A percentile compares a stretch with the other conserved stretches of the same genome.
phyloP scores from a whole-genome alignment of 2,329 filamentous ascomycete genomes.

The Lachnellula suecica region DNA sequence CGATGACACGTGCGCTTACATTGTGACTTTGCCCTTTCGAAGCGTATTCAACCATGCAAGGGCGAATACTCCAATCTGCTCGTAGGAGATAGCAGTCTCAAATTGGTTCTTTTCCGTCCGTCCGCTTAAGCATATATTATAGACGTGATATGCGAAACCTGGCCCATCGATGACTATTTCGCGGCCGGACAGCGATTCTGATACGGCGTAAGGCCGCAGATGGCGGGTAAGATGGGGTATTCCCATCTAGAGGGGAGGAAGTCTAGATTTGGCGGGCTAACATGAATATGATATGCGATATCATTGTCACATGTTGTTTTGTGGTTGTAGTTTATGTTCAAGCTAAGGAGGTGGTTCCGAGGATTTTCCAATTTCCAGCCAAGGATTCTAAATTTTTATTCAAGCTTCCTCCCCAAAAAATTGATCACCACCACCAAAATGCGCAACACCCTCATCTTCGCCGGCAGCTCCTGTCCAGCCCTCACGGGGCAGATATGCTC shows the following conservation, averaged over 20 bases:
- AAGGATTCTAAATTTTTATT: slow-evolving; percentile 7
- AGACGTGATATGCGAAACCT: slow-evolving; percentile 72
- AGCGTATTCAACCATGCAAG: slow-evolving; percentile 64
- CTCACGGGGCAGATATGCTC: slow-evolving; percentile 67
- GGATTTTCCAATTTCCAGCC: background rate
- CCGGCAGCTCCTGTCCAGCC: slow-evolving; percentile 65
- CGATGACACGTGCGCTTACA: too few relatives aligned
- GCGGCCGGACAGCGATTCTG: slow-evolving; percentile 40
- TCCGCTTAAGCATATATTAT: slow-evolving; percentile 52
- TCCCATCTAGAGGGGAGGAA: slow-evolving; percentile 46
- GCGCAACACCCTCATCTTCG: slow-evolving; percentile 67
- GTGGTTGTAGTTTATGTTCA: background rate
- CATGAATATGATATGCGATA: too few relatives aligned
- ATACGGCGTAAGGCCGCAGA: slow-evolving; percentile 51
- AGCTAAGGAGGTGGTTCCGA: too few relatives aligned
- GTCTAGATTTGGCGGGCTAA: background rate
- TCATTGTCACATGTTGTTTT: too few relatives aligned
- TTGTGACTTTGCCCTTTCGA: slow-evolving; percentile 49
- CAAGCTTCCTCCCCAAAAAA: background rate
- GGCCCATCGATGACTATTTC: slow-evolving; percentile 72
- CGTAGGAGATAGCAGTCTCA: slow-evolving; percentile 58
- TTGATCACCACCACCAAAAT: slow-evolving; percentile 37
- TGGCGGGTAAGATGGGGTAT: slow-evolving; percentile 55
- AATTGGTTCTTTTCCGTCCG: slow-evolving; percentile 43
- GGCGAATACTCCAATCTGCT: slow-evolving; percentile 57